Base-by-base conservation (phyloP, 106 monocot species). In the Dendrobium huoshanense region DNA sequence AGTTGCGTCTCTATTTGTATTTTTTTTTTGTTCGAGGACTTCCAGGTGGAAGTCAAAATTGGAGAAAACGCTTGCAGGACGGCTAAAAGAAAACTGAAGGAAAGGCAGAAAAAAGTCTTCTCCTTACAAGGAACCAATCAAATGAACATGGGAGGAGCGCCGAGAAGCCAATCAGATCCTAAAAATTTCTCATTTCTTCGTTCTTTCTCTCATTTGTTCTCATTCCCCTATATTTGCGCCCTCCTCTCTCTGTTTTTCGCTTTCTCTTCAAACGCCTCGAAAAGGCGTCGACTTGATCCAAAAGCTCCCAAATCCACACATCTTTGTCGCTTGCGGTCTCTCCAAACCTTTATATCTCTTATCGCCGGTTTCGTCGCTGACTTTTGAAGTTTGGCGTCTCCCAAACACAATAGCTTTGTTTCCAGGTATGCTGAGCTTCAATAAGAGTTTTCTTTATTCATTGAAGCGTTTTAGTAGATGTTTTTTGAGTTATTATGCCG, bases 241-340 rank as follows among this genome's bases (percentile, higher is more conserved):
- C 67, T 11, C 11, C 11, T 13, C 27, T 37, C 13, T 15, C 42
- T 37, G 37, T 37, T 1, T 43, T 18, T 19, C 8, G 20, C 41
- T 75, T 5, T n/a, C 18, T 44, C 43, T n/a, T 72, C 74, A 75
- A 75, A 75, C 19, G 74, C 74, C 4, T 75, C 74, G n/a, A 75
- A 44, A 43, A 8, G 74, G 5, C 41, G 19, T 18, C 42, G 74
- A 74, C 74, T 74, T 7, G 33, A 43, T 74, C 74, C 43, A 43
- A 43, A 43, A 7, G 18, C 43, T 41, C 74, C 2, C 19, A 20
- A 75, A 20, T 75, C 43, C 16, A 10, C 33, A 15, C 72, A 1
- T 17, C 29, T 13, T 15, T 17, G 16, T 13, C 27, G 33, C 70
- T 11, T 15, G 27, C 70, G 7, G 13, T 15, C 70, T 70, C 29